These are phyloP conservation scores for Ilex paraguariensis DNA, from an alignment of 305 asterid genomes.

Conservation along the genomic window DNA sequence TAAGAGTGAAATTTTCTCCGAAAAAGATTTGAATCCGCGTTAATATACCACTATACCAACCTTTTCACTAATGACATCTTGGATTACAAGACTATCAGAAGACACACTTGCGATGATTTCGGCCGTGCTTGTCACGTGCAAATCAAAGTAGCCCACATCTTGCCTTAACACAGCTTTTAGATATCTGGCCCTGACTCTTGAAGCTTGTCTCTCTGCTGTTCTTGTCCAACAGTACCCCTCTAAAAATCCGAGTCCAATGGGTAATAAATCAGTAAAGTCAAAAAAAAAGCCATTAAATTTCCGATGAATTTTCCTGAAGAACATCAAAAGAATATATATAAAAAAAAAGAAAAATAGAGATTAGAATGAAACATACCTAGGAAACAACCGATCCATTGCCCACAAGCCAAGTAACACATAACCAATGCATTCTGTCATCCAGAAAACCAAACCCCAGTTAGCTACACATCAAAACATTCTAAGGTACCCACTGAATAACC, in stretches of 20 bases:
- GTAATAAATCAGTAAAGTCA: neutral
- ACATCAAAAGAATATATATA: neutral
- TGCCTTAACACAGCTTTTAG: constrained; percentile 89
- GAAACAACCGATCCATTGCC: constrained; percentile 72
- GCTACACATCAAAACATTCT: neutral
- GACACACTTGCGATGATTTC: constrained; percentile 83
- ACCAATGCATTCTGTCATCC: constrained; percentile 60
- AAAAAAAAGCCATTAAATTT: neutral
- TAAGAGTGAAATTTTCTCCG: no score
- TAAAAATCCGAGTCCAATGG: constrained; percentile 4
- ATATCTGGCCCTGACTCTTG: constrained; percentile 61
- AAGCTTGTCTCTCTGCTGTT: constrained; percentile 95
- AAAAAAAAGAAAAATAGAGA: neutral
- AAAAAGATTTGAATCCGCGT: no score
- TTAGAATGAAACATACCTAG: constrained; percentile 26
- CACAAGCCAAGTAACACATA: constrained; percentile 80
- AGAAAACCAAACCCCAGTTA: neutral
- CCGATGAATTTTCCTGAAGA: neutral
- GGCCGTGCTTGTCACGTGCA: constrained; percentile 81
- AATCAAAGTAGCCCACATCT: constrained; percentile 89
- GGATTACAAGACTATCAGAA: constrained; percentile 82
- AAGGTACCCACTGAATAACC: neutral
- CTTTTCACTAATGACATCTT: constrained; percentile 89
- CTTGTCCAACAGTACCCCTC: constrained; percentile 99
- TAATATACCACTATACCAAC: constrained; percentile 12